These are phyloP conservation scores for Penicillium sp. DNA, from an alignment of 2,329 filamentous ascomycete species.

Conservation along the genomic window DNA sequence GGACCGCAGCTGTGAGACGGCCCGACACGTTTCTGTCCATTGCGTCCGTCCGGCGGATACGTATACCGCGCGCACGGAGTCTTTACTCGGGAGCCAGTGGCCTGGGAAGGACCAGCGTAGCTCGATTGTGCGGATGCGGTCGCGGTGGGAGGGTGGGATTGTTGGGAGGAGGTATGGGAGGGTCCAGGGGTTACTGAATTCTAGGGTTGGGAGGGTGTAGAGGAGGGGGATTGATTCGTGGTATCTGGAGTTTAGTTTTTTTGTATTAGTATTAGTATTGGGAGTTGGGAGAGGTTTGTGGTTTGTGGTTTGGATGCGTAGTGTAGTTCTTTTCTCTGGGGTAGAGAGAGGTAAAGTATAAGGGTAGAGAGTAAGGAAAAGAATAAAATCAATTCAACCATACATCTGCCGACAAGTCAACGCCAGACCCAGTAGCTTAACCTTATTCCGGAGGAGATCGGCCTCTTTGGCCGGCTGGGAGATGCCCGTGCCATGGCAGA, in stretches of 20 bases:
- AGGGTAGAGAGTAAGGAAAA: too few relatives aligned
- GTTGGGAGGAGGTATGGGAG: constrained; percentile 39
- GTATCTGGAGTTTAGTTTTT: constrained; percentile 25
- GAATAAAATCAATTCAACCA: background rate
- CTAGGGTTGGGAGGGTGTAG: constrained; percentile 37
- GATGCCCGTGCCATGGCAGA: constrained; percentile 32
- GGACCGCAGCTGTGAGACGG: constrained; percentile 23
- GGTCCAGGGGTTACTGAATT: constrained; percentile 43
- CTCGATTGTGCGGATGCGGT: constrained; percentile 33
- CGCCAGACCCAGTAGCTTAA: constrained; percentile 28
- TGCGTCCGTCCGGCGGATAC: constrained; percentile 38
- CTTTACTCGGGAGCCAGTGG: constrained; percentile 42
- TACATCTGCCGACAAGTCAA: constrained; percentile 40
- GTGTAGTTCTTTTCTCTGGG: background rate
- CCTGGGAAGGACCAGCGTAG: constrained; percentile 42
- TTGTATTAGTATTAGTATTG: background rate
- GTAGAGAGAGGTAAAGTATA: background rate
- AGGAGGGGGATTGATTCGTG: constrained; percentile 36
- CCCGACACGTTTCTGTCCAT: constrained; percentile 38
- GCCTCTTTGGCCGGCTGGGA: constrained; percentile 29
- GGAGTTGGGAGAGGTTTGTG: background rate
- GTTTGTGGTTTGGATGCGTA: background rate
- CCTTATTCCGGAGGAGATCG: constrained; percentile 2
- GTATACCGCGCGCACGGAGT: constrained; percentile 40
- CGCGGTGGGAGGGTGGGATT: constrained; percentile 29